These are phyloP conservation scores for Nakaseomyces delphensis DNA, from an alignment of 1,139 yeast genomes.

Conservation along the genomic window DNA sequence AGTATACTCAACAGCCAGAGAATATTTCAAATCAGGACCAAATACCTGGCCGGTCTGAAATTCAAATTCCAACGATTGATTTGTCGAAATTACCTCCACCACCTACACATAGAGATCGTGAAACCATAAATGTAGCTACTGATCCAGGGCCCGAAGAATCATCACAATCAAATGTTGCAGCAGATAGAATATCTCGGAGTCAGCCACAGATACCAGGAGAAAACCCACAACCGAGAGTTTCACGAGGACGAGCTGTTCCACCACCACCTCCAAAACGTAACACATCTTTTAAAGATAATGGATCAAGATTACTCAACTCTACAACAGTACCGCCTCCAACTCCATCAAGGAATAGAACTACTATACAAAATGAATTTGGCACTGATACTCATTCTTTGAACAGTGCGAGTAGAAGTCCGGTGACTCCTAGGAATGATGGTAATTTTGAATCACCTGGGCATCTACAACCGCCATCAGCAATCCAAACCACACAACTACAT, in stretches of 20 bases:
- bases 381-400: neutral
- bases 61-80: conserved; percentile 14
- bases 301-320: neutral
- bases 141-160: neutral
- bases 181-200: no score
- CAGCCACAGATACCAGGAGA: conserved; percentile 1
- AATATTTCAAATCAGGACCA: neutral
- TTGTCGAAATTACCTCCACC: conserved; percentile 22
- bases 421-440: neutral
- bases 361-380: neutral
- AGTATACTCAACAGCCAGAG: neutral
- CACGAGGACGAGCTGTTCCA: neutral
- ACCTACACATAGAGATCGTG: conserved; percentile 25
- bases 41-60: conserved; percentile 12
- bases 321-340: neutral
- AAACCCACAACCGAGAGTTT: no score
- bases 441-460: neutral
- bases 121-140: neutral
- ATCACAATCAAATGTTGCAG: neutral
- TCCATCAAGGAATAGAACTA: neutral
- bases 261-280: conserved; percentile 1
- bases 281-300: neutral
- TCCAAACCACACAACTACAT: neutral
- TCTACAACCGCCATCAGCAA: neutral
- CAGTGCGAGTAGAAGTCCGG: neutral